Conservation (phyloP, 257 asterid genomes). For the Solanum rostratum region DNA sequence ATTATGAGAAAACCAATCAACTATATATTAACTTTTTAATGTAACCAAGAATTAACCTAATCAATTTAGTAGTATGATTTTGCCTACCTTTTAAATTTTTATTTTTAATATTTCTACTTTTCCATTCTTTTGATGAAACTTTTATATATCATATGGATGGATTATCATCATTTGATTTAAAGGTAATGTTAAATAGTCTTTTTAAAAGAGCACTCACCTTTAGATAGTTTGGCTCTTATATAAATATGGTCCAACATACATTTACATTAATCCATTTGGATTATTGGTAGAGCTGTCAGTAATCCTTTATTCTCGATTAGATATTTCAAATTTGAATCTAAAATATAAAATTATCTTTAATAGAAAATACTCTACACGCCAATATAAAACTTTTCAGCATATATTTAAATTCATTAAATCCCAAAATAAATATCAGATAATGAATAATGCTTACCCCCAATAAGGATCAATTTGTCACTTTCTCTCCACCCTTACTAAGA, state of each 20-base stretch:
- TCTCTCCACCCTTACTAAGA: not conserved
- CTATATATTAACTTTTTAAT: not conserved
- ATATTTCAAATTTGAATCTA: rapidly evolving
- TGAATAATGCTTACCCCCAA: not conserved
- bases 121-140: not conserved
- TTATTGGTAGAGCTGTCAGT: not conserved
- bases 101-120: not conserved
- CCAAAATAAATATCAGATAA: not conserved
- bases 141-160: not conserved
- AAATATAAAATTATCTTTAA: rapidly evolving
- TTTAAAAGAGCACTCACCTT: not conserved
- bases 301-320: not conserved
- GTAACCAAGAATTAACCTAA: not conserved
- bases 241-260: not conserved
- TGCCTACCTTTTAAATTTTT: not conserved
- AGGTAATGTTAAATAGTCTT: not conserved
- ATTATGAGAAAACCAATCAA: not conserved
- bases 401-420: not conserved
- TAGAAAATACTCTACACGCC: not conserved
- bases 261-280: not conserved
- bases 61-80: not conserved
- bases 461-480: not conserved
- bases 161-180: not conserved
- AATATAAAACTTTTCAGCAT: rapidly evolving
- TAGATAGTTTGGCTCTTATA: not conserved